Base-by-base conservation (phyloP, 371 early-diverging fungal genomes). In the Mucor lusitanicus region DNA sequence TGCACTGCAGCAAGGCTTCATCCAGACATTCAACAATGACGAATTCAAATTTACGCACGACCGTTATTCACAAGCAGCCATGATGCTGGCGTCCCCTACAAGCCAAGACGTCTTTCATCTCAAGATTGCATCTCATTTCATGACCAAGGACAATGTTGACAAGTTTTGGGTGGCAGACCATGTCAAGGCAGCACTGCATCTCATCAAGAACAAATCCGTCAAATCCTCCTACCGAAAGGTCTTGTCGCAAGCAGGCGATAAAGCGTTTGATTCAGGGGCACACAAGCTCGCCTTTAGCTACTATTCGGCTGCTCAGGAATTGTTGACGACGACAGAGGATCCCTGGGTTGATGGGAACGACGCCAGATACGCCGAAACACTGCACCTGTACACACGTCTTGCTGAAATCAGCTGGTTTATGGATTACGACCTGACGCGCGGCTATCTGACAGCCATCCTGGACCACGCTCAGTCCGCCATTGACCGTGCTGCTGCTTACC, bases 181-280 rank as follows among this genome's bases (percentile, higher is more conserved):
- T 71, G 83, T 97, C 60, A 83, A 91, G 70, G 90, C 89, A 59
- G 94, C 95, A 7, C 83, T 95, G 65, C 86, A 83, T 39, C 83
- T 94, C 56, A 91, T 97, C 67, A 90, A 95, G 64, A 90, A 94
- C 9, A 65, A 68, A 15, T 60, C 72, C 12, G 67, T 69, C 17
- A 80, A 76, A 44, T 27, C 58, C n/a, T 61, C 65, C n/a, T 75
- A 81, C 62, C 72, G 83, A 50, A 73, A 64, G 1, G 53, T 77
- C 5, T 50, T 80, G 2, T 44, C 74, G 7, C 71, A 74, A 13
- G 83, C 83, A 0, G 81, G 81, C 28, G 76, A 83, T 48, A 74
- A 79, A 15, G 83, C 83, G 0, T 81, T 79, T 32, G 68, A 74
- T 23, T 77, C 78, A 3, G 83, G 83, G 17, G 83, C 81, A 3